A percentile compares a stretch with the other conserved stretches of the same genome.
Evolutionary conservation across 148 eudicot species (phyloP).

Genomic region (Fallopia convolvulus): DNA sequence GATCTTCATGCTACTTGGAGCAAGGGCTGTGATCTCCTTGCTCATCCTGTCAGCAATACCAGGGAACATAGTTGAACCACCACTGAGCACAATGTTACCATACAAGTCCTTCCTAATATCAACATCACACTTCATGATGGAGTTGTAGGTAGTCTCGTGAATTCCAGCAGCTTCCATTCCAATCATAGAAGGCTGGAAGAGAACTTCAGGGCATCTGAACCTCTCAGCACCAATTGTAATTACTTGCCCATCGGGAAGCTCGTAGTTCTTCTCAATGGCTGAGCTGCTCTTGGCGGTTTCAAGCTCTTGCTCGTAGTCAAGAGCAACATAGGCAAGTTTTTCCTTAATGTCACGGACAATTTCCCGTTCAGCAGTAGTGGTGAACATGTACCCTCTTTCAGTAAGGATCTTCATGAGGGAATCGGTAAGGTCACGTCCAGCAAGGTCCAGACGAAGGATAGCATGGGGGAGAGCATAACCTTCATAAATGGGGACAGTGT

Average conservation of each 20-base stretch:
- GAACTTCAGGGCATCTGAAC: slow-evolving; percentile 79
- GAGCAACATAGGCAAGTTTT: slow-evolving; percentile 68
- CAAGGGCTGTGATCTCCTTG: slow-evolving; percentile 14
- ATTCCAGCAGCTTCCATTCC: slow-evolving; percentile 84
- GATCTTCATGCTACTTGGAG: slow-evolving; percentile 15
- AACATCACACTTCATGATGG: slow-evolving; percentile 15
- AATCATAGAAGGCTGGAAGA: slow-evolving; percentile 69
- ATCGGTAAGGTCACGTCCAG: slow-evolving; percentile 77
- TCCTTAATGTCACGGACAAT: slow-evolving; percentile 78
- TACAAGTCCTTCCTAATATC: slow-evolving; percentile 13
- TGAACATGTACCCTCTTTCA: slow-evolving; percentile 71
- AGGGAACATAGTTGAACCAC: slow-evolving; percentile 13
- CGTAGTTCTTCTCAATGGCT: slow-evolving; percentile 70
- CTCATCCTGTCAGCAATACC: slow-evolving; percentile 14
- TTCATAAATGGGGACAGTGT: slow-evolving; percentile 73
- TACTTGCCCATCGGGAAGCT: slow-evolving; percentile 76
- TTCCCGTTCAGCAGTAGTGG: slow-evolving; percentile 79
- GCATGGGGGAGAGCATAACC: slow-evolving; percentile 82
- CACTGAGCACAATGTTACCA: slow-evolving; percentile 13
- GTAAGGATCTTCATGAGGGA: slow-evolving; percentile 69
- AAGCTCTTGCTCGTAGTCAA: slow-evolving; percentile 75
- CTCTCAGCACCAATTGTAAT: slow-evolving; percentile 72
- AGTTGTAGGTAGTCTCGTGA: slow-evolving; percentile 34
- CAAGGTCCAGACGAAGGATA: slow-evolving; percentile 72
- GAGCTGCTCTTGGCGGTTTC: slow-evolving; percentile 71